Evolutionary conservation across 169 alveolate species (phyloP).

Genomic region (Plasmodium knowlesi): DNA sequence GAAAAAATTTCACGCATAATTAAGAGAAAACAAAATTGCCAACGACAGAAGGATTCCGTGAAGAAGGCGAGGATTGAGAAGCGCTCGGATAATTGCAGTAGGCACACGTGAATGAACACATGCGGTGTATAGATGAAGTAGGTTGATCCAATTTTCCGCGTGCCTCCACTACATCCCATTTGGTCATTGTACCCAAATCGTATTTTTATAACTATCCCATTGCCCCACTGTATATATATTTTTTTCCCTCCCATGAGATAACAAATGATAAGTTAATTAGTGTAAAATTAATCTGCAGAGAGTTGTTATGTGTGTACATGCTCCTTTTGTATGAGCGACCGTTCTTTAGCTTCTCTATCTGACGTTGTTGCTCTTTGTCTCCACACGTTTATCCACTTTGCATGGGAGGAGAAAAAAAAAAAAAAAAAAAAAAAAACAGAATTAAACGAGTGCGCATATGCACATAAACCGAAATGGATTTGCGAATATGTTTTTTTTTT

Average conservation of each 20-base stretch:
- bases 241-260: not conserved
- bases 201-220: not conserved
- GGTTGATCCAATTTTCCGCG: not conserved
- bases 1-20: slow-evolving; percentile 7
- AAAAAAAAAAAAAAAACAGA: not conserved
- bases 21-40: slow-evolving; percentile 19
- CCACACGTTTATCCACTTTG: not conserved
- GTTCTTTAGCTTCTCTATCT: not conserved
- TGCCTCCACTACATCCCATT: not conserved
- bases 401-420: not conserved
- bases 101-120: not conserved
- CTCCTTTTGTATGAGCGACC: not conserved
- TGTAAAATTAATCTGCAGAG: not conserved
- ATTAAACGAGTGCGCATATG: not conserved
- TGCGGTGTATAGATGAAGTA: not conserved
- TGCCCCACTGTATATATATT: not conserved
- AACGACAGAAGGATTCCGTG: not conserved
- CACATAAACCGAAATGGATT: not conserved
- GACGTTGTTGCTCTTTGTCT: not conserved
- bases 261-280: not conserved
- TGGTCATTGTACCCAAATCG: not conserved
- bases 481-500: not conserved
- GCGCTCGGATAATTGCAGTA: not conserved
- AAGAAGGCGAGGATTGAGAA: slow-evolving; percentile 2
- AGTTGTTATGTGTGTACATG: not conserved